A percentile compares a stretch with the other conserved stretches of the same genome.
These are phyloP conservation scores for Sarcodon sp. DNA, from an alignment of 768 basidiomycete species.

Conservation along the genomic window DNA sequence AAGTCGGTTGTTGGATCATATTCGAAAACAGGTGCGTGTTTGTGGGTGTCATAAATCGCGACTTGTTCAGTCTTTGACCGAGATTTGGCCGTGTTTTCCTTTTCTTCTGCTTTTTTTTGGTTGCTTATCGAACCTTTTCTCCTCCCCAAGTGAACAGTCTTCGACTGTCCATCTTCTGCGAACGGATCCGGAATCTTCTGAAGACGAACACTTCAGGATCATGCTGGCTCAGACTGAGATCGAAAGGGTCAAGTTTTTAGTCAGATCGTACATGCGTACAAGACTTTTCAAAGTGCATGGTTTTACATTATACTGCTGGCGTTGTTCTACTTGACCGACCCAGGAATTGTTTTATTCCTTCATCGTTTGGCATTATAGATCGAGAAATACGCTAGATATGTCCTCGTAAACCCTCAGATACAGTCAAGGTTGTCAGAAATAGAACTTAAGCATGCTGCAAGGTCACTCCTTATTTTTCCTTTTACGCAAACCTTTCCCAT, in stretches of 20 bases:
- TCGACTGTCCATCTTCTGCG: constrained; percentile 73
- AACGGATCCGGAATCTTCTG: constrained; percentile 72
- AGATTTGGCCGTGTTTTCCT: not conserved
- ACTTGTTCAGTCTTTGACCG: not conserved
- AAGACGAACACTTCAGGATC: constrained; percentile 88
- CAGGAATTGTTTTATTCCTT: not conserved
- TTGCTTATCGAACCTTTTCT: too few relatives aligned
- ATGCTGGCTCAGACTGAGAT: constrained; percentile 92
- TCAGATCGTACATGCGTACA: constrained; percentile 81
- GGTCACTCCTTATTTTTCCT: constrained; percentile 25
- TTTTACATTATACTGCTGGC: not conserved
- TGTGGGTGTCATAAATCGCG: not conserved
- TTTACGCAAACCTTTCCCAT: not conserved
- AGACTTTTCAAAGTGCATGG: constrained; percentile 66
- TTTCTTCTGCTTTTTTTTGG: constrained; percentile 1
- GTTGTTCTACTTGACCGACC: too few relatives aligned
- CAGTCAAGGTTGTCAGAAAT: constrained; percentile 74
- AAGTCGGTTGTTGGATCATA: constrained; percentile 55
- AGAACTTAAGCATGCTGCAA: constrained; percentile 71
- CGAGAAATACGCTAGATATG: constrained; percentile 76
- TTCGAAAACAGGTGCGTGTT: constrained; percentile 63
- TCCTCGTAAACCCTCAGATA: constrained; percentile 54
- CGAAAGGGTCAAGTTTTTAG: constrained; percentile 87
- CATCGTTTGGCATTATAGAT: constrained; percentile 36
- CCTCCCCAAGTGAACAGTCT: constrained; percentile 7